Evolutionary conservation across 2,329 filamentous ascomycete species (phyloP).

Genomic region (Diplodia mutila): DNA sequence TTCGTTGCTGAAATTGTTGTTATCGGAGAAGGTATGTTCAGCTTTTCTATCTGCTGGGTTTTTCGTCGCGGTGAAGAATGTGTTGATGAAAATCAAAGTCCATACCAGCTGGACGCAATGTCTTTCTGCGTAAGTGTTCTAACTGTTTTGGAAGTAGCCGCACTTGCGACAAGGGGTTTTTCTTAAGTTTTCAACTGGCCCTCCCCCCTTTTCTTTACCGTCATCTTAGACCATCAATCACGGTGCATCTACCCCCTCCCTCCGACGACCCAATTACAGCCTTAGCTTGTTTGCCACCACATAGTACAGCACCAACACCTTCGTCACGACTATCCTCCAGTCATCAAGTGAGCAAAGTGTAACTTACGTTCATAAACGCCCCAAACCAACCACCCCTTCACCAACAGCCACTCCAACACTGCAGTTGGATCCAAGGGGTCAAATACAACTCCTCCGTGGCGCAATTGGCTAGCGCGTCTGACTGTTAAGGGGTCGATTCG

Average conservation of each 20-base stretch:
- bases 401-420: background rate
- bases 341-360: no score
- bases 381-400: background rate
- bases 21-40: background rate
- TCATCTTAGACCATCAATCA: background rate
- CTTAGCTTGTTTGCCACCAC: no score
- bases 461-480: conserved; percentile 63
- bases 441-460: conserved; percentile 40
- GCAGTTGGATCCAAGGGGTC: background rate
- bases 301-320: no score
- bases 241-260: background rate
- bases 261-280: no score
- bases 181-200: no score
- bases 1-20: background rate
- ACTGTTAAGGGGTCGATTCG: conserved; percentile 58
- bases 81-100: background rate
- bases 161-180: no score
- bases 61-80: background rate
- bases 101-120: no score
- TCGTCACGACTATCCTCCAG: no score
- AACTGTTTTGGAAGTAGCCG: background rate
- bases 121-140: no score
- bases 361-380: background rate
- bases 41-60: no score
- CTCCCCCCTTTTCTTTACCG: no score